Conservation (phyloP, 169 alveolate species). For the Sarcocystis neurona region DNA sequence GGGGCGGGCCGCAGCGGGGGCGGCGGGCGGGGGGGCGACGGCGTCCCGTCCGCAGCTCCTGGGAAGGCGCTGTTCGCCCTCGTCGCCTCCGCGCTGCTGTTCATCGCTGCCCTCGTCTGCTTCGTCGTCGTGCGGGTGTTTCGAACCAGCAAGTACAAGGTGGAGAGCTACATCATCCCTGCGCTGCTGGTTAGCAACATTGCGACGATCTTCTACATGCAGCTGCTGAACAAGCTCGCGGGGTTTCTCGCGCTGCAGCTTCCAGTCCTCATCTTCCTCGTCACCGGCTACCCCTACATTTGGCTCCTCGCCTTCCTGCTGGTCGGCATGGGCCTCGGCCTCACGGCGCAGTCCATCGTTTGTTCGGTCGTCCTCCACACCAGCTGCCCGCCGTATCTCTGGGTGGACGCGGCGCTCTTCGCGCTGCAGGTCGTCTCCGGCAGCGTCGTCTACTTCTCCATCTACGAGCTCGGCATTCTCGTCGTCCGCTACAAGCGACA, state of each 20-base stretch:
- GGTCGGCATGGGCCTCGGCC: conserved; percentile 62
- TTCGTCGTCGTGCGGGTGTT: conserved; percentile 69
- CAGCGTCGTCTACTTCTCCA: conserved; percentile 63
- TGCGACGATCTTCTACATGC: conserved; percentile 61
- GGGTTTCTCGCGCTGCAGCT: conserved; percentile 69
- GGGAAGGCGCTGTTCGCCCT: conserved; percentile 62
- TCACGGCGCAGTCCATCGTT: conserved; percentile 53
- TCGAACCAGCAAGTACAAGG: conserved; percentile 66
- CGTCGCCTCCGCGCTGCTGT: conserved; percentile 63
- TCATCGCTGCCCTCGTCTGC: conserved; percentile 66
- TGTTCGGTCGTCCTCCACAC: conserved; percentile 43
- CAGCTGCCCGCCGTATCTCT: conserved; percentile 22
- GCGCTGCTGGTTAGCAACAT: conserved; percentile 63
- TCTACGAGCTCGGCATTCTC: conserved; percentile 69
- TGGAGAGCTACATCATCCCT: conserved; percentile 68
- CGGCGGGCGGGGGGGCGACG: too few species aligned
- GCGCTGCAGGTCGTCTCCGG: conserved; percentile 69
- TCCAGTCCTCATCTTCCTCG: conserved; percentile 62
- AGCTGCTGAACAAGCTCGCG: conserved; percentile 60
- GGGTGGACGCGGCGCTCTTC: conserved; percentile 66
- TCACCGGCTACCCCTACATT: conserved; percentile 72
- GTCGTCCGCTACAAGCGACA: conserved; percentile 67
- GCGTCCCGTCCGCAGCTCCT: too few species aligned
- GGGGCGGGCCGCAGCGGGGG: too few species aligned
- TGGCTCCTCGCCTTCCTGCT: conserved; percentile 66